Base-by-base conservation (phyloP, 192 early-diverging fungal species). In the Rhizophagus clarus region DNA sequence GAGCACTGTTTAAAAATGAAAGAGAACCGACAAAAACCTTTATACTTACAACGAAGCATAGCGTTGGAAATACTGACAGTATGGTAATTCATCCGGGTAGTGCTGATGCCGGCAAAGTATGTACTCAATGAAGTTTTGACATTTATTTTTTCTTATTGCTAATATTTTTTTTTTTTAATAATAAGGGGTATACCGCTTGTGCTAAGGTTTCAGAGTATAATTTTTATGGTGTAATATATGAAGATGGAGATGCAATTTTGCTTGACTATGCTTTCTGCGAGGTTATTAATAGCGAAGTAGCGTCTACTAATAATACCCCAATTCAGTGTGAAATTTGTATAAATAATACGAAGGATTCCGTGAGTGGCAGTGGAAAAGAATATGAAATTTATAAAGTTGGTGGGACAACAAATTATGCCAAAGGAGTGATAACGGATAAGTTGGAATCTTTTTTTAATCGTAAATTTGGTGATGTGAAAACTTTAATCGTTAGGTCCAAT, bases 161-260 rank as follows among this genome's bases (percentile, higher is more conserved):
- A 26, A 64, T 64, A 64, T 64, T 28, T 64, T 64, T 64, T 64
- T 28, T 64, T 64, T 64, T 31, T 64, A 28, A 64, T 64, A 64
- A 28, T 64, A 64, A 64, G 63, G 2, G 63, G 22, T 64, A 26
- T 64, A n/a, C 63, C 63, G 31, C 63, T 40, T 40, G 40, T 40
- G 40, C 40, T 40, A 40, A 37, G 26, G 62, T 64, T 4, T 26
- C 62, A 64, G 26, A 64, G 2, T 64, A 64, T 28, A 64, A 28
- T 28, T 64, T 26, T 26, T 64, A 26, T 22, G 26, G 63, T 64
- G 24, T 28, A 9, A 40, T 40, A 40, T 37, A 37, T 37, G 34
- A 37, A 37, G 26, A 64, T 24, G 7, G 28, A 10, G 63, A 64
- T 64, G 63, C n/a, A 64, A 0, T 12, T 26, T 26, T 64, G 11